Evolutionary conservation across 179 eudicot species (phyloP).

Genomic region (Spinacia oleracea): DNA sequence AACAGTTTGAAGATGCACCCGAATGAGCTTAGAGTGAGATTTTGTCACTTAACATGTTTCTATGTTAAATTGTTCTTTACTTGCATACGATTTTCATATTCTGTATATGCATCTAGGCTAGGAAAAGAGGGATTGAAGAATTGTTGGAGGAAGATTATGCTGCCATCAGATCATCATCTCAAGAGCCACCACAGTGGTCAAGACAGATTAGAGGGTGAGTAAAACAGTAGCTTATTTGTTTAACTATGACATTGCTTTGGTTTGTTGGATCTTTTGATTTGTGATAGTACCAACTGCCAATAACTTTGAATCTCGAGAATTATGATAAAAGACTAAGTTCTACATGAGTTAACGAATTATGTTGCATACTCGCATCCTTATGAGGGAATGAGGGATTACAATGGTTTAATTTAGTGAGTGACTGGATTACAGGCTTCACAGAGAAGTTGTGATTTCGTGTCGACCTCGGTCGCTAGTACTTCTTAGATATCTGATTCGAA

Average conservation of each 20-base stretch:
- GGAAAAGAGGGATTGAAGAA: slow-evolving; percentile 55
- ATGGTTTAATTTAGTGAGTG: background rate
- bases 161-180: slow-evolving; percentile 31
- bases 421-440: slow-evolving; percentile 59
- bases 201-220: slow-evolving; percentile 61
- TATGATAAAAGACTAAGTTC: no score
- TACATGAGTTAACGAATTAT: no score
- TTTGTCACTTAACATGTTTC: slow-evolving; percentile 4
- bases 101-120: slow-evolving; percentile 35
- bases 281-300: no score
- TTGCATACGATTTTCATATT: slow-evolving; percentile 12
- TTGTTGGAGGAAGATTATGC: slow-evolving; percentile 32
- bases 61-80: background rate
- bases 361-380: no score
- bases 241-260: background rate
- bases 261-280: no score
- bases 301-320: no score
- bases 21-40: slow-evolving; percentile 50
- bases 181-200: slow-evolving; percentile 41
- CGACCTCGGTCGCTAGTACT: slow-evolving; percentile 52
- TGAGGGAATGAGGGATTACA: background rate
- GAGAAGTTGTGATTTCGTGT: slow-evolving; percentile 62
- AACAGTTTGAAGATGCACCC: slow-evolving; percentile 31
- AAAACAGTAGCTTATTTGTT: background rate
- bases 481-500: slow-evolving; percentile 32